Percentiles rank a stretch among this genome's conserved stretches.
These are phyloP conservation scores for Fusarium sp. DNA, from an alignment of 2,329 filamentous ascomycete species.

Conservation along the genomic window DNA sequence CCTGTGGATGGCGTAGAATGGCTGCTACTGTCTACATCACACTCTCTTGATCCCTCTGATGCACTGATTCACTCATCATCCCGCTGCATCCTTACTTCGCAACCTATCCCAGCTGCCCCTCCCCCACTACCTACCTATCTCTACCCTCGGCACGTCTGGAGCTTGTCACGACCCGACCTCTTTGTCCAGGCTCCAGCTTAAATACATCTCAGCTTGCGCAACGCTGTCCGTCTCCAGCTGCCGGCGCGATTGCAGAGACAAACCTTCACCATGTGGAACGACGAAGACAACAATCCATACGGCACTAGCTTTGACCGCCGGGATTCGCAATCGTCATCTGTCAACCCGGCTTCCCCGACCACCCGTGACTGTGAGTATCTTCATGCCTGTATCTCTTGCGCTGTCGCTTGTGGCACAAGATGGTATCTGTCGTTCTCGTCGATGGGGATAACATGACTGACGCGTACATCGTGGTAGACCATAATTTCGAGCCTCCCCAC, in stretches of 20 bases:
- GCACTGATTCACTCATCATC: slow-evolving; percentile 7
- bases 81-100: slow-evolving; percentile 13
- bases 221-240: slow-evolving; percentile 6
- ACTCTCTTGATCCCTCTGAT: slow-evolving; percentile 16
- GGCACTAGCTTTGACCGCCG: slow-evolving; percentile 87
- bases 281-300: slow-evolving; percentile 97
- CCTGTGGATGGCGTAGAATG: slow-evolving; percentile 28
- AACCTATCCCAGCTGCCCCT: slow-evolving; percentile 32
- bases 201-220: slow-evolving; percentile 5
- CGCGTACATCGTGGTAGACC: slow-evolving; percentile 41
- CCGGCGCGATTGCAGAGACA: slow-evolving; percentile 24
- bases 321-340: slow-evolving; percentile 76
- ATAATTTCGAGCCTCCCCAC: slow-evolving; percentile 68
- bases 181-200: slow-evolving; percentile 30
- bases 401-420: slow-evolving; percentile 5
- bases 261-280: slow-evolving; percentile 82
- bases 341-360: slow-evolving; percentile 69
- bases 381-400: slow-evolving; percentile 1
- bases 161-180: slow-evolving; percentile 30
- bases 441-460: slow-evolving; percentile 15
- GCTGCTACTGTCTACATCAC: slow-evolving; percentile 25
- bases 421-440: slow-evolving; percentile 1
- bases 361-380: slow-evolving; percentile 63
- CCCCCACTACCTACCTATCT: slow-evolving; percentile 32
- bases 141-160: slow-evolving; percentile 33